Conservation (phyloP, 495 filamentous ascomycete genomes). For the Rhypophila decipiens region DNA sequence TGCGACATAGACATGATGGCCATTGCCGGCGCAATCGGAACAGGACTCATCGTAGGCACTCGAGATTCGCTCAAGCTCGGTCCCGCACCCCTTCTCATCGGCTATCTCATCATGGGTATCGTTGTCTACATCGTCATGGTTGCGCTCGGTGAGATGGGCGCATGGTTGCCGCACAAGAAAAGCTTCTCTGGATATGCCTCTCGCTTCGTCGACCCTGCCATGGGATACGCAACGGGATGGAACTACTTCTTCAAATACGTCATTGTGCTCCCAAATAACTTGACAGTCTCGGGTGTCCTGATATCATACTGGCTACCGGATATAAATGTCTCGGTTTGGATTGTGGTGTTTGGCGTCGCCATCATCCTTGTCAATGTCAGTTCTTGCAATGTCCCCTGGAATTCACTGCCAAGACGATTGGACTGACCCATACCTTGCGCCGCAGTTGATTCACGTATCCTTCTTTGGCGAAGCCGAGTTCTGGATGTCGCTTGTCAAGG, state of each 20-base stretch:
- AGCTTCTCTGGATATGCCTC: conserved; percentile 61
- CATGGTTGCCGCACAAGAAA: conserved; percentile 59
- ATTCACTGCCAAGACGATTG: too few species aligned
- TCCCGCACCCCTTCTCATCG: conserved; percentile 66
- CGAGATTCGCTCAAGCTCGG: conserved; percentile 20
- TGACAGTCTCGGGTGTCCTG: conserved; percentile 67
- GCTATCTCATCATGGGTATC: conserved; percentile 46
- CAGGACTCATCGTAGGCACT: conserved; percentile 37
- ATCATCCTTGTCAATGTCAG: conserved; percentile 48
- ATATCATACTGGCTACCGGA: conserved; percentile 62
- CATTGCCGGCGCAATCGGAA: conserved; percentile 79
- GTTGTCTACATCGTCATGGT: conserved; percentile 44
- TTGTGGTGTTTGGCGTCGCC: conserved; percentile 57
- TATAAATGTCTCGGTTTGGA: conserved; percentile 71
- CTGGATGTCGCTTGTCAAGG: conserved; percentile 68
- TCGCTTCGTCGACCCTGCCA: conserved; percentile 68
- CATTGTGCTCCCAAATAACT: conserved; percentile 70
- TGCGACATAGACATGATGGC: conserved; percentile 53
- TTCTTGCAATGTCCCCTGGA: background rate
- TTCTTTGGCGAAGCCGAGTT: conserved; percentile 82
- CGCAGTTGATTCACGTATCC: conserved; percentile 45
- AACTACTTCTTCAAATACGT: conserved; percentile 57
- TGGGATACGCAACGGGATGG: conserved; percentile 48
- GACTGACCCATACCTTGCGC: background rate
- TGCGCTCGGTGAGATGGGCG: conserved; percentile 53